Conservation (phyloP, 73 alveolate genomes). For the Halteria grandinella region DNA sequence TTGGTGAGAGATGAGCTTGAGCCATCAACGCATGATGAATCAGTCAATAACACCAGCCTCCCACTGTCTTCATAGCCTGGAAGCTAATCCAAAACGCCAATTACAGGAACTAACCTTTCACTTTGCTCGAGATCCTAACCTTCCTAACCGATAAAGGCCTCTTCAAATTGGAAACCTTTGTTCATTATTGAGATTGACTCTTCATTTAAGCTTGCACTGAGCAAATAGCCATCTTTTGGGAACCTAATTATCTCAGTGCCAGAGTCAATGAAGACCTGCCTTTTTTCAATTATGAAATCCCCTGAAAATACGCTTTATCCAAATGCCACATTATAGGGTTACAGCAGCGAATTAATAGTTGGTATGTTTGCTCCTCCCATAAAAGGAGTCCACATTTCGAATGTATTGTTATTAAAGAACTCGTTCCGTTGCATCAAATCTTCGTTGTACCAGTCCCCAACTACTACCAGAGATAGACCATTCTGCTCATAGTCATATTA, state of each 20-base stretch:
- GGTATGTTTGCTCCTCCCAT: conserved; percentile 69
- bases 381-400: conserved; percentile 53
- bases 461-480: conserved; percentile 37
- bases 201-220: conserved; percentile 52
- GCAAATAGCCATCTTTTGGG: conserved; percentile 62
- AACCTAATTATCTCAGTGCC: conserved; percentile 54
- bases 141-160: conserved; percentile 2
- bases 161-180: conserved; percentile 4
- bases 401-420: conserved; percentile 49
- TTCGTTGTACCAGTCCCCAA: conserved; percentile 71
- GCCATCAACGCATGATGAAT: conserved; percentile 50
- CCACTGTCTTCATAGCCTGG: conserved; percentile 21
- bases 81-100: not conserved
- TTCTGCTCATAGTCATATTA: conserved; percentile 56
- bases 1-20: conserved; percentile 4
- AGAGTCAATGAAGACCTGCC: conserved; percentile 48
- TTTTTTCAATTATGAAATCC: conserved; percentile 32
- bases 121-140: conserved; percentile 16
- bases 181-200: conserved; percentile 21
- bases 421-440: conserved; percentile 22
- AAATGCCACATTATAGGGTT: conserved; percentile 61
- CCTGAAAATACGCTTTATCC: conserved; percentile 55
- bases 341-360: conserved; percentile 51
- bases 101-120: conserved; percentile 23
- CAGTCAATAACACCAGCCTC: conserved; percentile 30